Evolutionary conservation across 306 rosid genomes (phyloP).

Genomic region (Vigna angularis): DNA sequence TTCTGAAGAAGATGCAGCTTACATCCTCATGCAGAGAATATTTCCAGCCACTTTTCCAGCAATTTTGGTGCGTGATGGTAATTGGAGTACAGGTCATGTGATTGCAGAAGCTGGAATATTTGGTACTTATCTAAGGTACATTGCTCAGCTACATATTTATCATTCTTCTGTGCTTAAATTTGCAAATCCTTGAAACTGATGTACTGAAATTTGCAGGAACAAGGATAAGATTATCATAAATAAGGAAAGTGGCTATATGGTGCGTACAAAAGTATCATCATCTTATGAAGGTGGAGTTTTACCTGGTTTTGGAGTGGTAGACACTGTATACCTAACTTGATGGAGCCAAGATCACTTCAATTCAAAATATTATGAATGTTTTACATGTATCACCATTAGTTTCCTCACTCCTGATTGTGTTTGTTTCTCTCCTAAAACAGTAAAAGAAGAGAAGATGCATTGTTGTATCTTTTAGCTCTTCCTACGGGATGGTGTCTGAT

Average conservation of each 20-base stretch:
- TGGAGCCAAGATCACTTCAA: slow-evolving; percentile 5
- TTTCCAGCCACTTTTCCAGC: slow-evolving; percentile 67
- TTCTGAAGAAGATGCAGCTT: slow-evolving; percentile 80
- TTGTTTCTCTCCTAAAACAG: slow-evolving; percentile 15
- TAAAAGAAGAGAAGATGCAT: neutral
- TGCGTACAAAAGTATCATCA: slow-evolving; percentile 92
- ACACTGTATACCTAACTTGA: slow-evolving; percentile 75
- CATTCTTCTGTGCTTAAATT: slow-evolving; percentile 4
- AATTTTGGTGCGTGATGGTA: slow-evolving; percentile 75
- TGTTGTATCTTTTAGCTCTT: slow-evolving; percentile 20
- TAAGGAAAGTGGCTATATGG: slow-evolving; percentile 76
- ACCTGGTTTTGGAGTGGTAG: slow-evolving; percentile 96
- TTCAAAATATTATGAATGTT: slow-evolving; percentile 15
- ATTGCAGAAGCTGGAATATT: slow-evolving; percentile 85
- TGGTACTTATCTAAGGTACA: slow-evolving; percentile 86
- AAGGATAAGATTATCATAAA: slow-evolving; percentile 75
- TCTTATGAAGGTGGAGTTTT: slow-evolving; percentile 94
- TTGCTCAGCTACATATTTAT: slow-evolving; percentile 14
- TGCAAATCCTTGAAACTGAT: slow-evolving; percentile 31
- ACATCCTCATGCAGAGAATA: slow-evolving; percentile 95
- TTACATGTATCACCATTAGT: neutral
- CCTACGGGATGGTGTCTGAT: slow-evolving; percentile 3
- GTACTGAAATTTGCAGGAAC: slow-evolving; percentile 69
- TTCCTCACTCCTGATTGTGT: neutral
- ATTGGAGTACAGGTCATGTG: slow-evolving; percentile 64